phyloP scores from a whole-genome alignment of 345 rosid genomes.

The Hibiscus syriacus region DNA sequence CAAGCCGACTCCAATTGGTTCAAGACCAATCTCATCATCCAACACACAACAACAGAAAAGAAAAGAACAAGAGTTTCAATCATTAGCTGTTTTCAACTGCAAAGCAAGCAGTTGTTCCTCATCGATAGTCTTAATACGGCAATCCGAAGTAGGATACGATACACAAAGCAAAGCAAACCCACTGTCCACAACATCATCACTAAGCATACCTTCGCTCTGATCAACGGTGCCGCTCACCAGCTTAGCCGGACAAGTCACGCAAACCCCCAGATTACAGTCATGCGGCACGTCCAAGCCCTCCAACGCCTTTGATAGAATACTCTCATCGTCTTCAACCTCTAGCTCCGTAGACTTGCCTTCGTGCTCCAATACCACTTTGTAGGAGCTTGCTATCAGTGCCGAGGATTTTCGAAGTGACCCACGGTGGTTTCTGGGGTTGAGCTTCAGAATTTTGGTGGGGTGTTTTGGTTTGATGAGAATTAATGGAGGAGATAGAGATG shows the following conservation, averaged over 20 bases:
- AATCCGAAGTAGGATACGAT: conserved; percentile 80
- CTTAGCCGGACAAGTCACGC: too few species aligned
- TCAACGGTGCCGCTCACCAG: too few species aligned
- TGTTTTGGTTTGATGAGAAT: conserved; percentile 34
- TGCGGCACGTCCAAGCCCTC: conserved; percentile 77
- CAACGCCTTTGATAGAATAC: conserved; percentile 70
- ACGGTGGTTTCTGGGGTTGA: conserved; percentile 10
- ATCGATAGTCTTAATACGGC: conserved; percentile 69
- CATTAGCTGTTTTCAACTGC: too few species aligned
- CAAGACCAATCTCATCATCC: neutral
- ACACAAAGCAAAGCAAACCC: too few species aligned
- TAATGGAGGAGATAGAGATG: conserved; percentile 33
- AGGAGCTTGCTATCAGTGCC: conserved; percentile 22
- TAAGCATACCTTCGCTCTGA: too few species aligned
- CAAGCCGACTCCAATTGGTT: too few species aligned
- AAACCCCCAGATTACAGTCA: conserved; percentile 93
- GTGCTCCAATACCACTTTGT: too few species aligned
- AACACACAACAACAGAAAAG: neutral
- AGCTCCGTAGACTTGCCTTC: too few species aligned
- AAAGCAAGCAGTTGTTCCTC: conserved; percentile 79
- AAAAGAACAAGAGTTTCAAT: conserved; percentile 3
- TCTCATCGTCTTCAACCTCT: too few species aligned
- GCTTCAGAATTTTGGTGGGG: conserved; percentile 14
- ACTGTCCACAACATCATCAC: too few species aligned
- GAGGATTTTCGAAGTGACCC: neutral